Evolutionary conservation across 2,329 filamentous ascomycete genomes (phyloP), one percentile per base, ranked within the genome.

Genomic region (Thielaviopsis euricoi): DNA sequence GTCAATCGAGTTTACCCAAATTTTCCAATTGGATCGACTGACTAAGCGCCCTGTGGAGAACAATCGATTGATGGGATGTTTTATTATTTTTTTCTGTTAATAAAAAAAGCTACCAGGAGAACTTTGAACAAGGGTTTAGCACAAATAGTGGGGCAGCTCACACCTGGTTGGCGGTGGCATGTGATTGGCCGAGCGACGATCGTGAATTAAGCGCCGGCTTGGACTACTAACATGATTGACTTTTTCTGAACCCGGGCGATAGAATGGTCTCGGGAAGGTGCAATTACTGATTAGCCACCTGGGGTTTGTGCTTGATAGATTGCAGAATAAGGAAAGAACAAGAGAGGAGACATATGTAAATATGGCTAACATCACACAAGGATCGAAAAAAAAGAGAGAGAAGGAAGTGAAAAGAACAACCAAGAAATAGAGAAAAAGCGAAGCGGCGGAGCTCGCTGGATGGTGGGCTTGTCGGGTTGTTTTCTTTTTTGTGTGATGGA

Each of bases 191-290:
- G 50, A 26, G 29, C 25, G 26, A 40, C 29, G 58, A 37, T 51
- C 52, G 52, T 50, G 37, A 49, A 33, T 60, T 60, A 60, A 60
- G 59, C 59, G 59, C 59, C 59, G 59, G 40, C 29, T 43, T 51
- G 55, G 53, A 60, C 56, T 56, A 60, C 59, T 60, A 58, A 60
- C 56, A 60, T 53, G 48, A 49, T 56, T 51, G 55, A 50, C 9
- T 21, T 23, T 13, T 21, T 23, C 9, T 53, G 29, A 48, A 53
- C 22, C 55, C 52, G 58, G 43, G 48, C 22, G 19, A 52, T 7
- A 33, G 25, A n/a, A 49, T 26, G 21, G 33, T 29, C 2, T 17
- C 29, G 53, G 23, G 53, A 48, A 21, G 40, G 48, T 52, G 25
- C 17, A 55, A 50, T 43, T 48, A 15, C 40, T 43, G 29, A 46